phyloP scores from a whole-genome alignment of 2,329 filamentous ascomycete genomes.

The Zymoseptoria brevis region DNA sequence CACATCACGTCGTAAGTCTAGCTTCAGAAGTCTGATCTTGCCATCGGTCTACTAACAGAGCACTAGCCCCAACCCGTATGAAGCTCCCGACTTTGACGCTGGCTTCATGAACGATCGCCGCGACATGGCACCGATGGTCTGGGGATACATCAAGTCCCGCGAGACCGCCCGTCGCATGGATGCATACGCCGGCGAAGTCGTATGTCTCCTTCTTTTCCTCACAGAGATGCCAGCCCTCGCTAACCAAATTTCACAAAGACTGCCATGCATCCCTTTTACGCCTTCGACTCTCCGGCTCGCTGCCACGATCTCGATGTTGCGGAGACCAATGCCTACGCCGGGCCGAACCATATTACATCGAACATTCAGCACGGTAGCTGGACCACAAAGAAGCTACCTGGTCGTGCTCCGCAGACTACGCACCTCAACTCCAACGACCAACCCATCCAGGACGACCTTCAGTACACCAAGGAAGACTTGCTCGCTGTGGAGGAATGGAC shows the following conservation, averaged over 20 bases:
- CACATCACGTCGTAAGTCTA: constrained; percentile 52
- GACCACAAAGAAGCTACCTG: constrained; percentile 34
- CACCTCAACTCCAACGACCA: constrained; percentile 58
- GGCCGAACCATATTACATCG: constrained; percentile 62
- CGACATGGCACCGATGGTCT: constrained; percentile 78
- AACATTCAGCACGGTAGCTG: constrained; percentile 58
- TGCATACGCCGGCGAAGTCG: constrained; percentile 66
- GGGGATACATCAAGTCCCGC: constrained; percentile 75
- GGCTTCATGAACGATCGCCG: constrained; percentile 75
- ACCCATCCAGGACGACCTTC: constrained; percentile 52
- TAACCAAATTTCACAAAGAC: constrained; percentile 1
- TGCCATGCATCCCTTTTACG: constrained; percentile 52
- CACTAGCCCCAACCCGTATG: constrained; percentile 45
- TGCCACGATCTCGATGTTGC: constrained; percentile 65
- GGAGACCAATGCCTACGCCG: constrained; percentile 68
- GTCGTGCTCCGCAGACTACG: constrained; percentile 42
- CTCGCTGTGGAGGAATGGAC: constrained; percentile 58
- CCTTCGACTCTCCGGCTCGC: constrained; percentile 60
- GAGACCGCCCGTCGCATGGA: constrained; percentile 73
- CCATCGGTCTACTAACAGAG: background rate
- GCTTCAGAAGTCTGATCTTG: background rate
- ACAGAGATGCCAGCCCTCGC: background rate
- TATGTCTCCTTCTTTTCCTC: background rate
- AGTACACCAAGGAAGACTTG: constrained; percentile 58
- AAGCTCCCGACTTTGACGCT: constrained; percentile 63